Conservation (phyloP, 495 filamentous ascomycete species). For the Aspergillus asperescens region DNA sequence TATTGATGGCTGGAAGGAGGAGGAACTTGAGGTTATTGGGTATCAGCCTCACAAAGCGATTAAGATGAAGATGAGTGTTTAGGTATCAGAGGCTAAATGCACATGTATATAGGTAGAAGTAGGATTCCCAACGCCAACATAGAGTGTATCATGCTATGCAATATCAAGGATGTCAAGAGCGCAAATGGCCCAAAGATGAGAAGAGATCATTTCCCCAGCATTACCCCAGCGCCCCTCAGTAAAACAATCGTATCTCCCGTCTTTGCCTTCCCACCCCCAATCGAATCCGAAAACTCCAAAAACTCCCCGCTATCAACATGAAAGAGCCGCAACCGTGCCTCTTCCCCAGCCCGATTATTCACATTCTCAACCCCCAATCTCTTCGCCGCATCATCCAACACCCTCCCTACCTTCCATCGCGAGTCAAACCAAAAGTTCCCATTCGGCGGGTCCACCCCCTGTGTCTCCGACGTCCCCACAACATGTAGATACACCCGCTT, state of each 20-base stretch:
- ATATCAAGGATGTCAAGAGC: constrained; percentile 1
- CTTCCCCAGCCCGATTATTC: constrained; percentile 80
- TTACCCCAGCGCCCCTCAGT: constrained; percentile 71
- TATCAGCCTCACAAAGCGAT: constrained; percentile 89
- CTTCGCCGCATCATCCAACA: constrained; percentile 83
- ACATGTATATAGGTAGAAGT: not conserved
- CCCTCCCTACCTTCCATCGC: constrained; percentile 81
- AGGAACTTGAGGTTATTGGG: constrained; percentile 83
- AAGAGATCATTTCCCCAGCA: constrained; percentile 36
- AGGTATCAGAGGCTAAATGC: constrained; percentile 12
- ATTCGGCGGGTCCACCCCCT: constrained; percentile 68
- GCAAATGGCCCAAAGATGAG: not conserved
- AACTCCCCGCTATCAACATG: constrained; percentile 86
- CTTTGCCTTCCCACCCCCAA: constrained; percentile 56
- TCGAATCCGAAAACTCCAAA: constrained; percentile 78
- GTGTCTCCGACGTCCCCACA: constrained; percentile 68
- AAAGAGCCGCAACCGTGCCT: constrained; percentile 75
- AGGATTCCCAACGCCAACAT: constrained; percentile 2
- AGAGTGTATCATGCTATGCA: constrained; percentile 12
- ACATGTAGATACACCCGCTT: constrained; percentile 81
- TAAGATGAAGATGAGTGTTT: constrained; percentile 98
- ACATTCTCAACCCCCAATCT: constrained; percentile 77
- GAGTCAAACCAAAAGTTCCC: constrained; percentile 79
- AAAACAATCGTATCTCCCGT: constrained; percentile 87
- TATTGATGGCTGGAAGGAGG: constrained; percentile 76